phyloP scores from a whole-genome alignment of 768 basidiomycete genomes.

The Russula compacta region DNA sequence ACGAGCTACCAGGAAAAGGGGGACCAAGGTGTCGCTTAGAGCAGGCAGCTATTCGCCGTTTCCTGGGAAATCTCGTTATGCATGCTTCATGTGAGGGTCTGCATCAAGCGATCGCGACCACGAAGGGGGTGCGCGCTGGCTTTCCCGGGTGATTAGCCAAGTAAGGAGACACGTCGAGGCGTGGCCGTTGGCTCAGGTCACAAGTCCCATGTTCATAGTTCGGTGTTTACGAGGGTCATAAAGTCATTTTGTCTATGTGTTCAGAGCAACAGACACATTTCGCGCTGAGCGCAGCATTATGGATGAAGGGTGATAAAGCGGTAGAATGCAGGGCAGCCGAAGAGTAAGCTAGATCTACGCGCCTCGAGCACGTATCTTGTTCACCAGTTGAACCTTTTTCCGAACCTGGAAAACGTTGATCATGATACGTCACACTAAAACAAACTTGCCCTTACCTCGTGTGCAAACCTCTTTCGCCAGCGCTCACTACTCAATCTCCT shows the following conservation, averaged over 20 bases:
- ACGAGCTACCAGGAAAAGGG: conserved; percentile 5
- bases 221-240: conserved; percentile 3
- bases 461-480: conserved; percentile 72
- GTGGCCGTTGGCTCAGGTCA: not conserved
- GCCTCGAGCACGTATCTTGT: conserved; percentile 68
- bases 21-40: conserved; percentile 6
- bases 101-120: conserved; percentile 17
- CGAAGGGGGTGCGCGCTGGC: conserved; percentile 14
- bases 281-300: conserved; percentile 6
- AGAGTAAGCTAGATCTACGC: conserved; percentile 33
- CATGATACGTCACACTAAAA: conserved; percentile 14
- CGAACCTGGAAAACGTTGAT: conserved; percentile 49
- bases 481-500: conserved; percentile 64
- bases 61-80: conserved; percentile 6
- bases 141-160: conserved; percentile 13
- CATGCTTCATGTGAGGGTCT: conserved; percentile 7
- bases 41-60: conserved; percentile 11
- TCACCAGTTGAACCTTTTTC: conserved; percentile 72
- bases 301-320: conserved; percentile 2
- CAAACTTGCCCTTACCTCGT: conserved; percentile 46
- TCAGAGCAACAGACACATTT: not conserved
- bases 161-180: not conserved
- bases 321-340: not conserved
- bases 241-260: not conserved
- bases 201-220: not conserved